phyloP scores from a whole-genome alignment of 495 filamentous ascomycete species.

The Hapsidospora chrysogenum region DNA sequence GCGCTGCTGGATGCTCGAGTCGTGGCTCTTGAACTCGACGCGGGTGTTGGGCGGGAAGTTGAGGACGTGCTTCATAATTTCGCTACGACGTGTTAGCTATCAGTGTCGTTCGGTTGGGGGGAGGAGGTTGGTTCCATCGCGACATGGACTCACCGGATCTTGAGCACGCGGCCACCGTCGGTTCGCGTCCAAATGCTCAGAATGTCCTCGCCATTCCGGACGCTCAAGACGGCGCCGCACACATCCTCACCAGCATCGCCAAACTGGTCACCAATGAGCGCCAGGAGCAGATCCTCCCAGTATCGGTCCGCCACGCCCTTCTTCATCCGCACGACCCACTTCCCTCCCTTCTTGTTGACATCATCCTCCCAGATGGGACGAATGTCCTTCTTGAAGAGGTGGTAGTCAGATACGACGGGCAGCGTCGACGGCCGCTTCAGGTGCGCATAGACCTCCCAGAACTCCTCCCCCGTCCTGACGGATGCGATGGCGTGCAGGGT shows the following conservation, averaged over 20 bases:
- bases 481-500: constrained; percentile 73
- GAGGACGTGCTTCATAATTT: constrained; percentile 82
- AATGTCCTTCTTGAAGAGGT: constrained; percentile 94
- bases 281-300: constrained; percentile 90
- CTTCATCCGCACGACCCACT: constrained; percentile 91
- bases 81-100: constrained; percentile 38
- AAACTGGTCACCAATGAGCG: constrained; percentile 90
- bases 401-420: constrained; percentile 90
- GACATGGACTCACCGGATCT: constrained; percentile 59
- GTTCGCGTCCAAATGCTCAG: constrained; percentile 94
- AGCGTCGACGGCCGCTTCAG: constrained; percentile 76
- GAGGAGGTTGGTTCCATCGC: too few relatives aligned
- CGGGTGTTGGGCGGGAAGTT: constrained; percentile 74
- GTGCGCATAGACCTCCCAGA: constrained; percentile 84
- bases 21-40: constrained; percentile 89
- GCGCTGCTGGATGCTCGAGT: constrained; percentile 62
- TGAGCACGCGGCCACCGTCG: constrained; percentile 82
- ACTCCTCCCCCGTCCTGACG: constrained; percentile 73
- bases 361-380: constrained; percentile 98
- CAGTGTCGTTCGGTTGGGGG: neutral
- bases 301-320: constrained; percentile 95
- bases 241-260: constrained; percentile 86
- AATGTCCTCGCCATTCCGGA: constrained; percentile 89
- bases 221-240: constrained; percentile 84
- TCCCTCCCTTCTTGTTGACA: constrained; percentile 87